phyloP scores from a whole-genome alignment of 208 protist species.

The Crithidia fasciculata region DNA sequence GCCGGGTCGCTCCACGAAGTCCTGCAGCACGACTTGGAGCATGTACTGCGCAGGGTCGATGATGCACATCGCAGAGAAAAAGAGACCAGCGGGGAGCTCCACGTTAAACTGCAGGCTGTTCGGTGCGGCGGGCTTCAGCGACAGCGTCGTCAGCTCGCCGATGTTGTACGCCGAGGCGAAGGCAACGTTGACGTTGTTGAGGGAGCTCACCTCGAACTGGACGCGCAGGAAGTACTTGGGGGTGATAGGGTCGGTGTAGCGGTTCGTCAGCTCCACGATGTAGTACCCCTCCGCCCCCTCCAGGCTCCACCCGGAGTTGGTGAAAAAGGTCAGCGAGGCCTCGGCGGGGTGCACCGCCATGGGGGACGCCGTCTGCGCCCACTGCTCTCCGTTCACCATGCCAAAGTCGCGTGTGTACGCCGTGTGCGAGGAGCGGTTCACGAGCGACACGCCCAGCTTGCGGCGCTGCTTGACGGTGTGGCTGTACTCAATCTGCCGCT shows the following conservation, averaged over 20 bases:
- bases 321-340: conserved; percentile 73
- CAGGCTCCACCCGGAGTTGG: conserved; percentile 66
- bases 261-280: conserved; percentile 68
- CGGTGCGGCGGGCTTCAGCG: conserved; percentile 31
- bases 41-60: conserved; percentile 26
- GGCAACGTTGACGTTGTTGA: conserved; percentile 64
- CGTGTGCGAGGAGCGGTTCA: conserved; percentile 56
- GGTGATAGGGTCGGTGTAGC: conserved; percentile 33
- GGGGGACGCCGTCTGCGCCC: conserved; percentile 45
- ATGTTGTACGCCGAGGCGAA: conserved; percentile 41
- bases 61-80: conserved; percentile 49
- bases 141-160: conserved; percentile 47
- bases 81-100: conserved; percentile 38
- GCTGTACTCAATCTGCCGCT: conserved; percentile 51
- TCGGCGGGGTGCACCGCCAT: conserved; percentile 52
- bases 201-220: conserved; percentile 73
- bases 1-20: conserved; percentile 51
- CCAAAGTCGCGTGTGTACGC: conserved; percentile 36
- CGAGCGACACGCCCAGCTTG: conserved; percentile 60
- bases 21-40: conserved; percentile 52
- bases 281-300: conserved; percentile 75
- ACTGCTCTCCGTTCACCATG: conserved; percentile 59
- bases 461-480: conserved; percentile 51
- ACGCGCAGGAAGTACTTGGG: conserved; percentile 56
- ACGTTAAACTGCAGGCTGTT: conserved; percentile 34